Base-by-base conservation (phyloP, 2,329 filamentous ascomycete species). In the Aspergillus carbonarius region DNA sequence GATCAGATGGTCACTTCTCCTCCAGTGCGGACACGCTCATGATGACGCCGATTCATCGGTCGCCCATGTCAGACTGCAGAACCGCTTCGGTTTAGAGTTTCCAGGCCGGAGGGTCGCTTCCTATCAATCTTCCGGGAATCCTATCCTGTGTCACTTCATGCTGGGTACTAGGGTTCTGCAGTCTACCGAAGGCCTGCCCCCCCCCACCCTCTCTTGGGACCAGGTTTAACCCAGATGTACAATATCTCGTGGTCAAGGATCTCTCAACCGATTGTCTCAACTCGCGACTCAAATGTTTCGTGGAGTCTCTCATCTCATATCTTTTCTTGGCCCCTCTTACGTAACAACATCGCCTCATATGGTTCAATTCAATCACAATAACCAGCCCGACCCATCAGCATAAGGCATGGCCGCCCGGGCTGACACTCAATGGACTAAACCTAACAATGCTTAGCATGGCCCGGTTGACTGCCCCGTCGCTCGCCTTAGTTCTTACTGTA, bases 381-480 rank as follows among this genome's bases (percentile, higher is more conserved):
- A 47, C 13, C n/a, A 20, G 20, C 7, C 42, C 23, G 42, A 42
- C n/a, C 18, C 18, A 42, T 42, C 39, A 20, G 18, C 39, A 42
- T n/a, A 12, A 42, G 17, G 17, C 39, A 42, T 42, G 39, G 18
- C 20, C 39, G 39, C 39, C 39, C 20, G 39, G 44, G 44, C 44
- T 30, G 42, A 23, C 42, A 20, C 23, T 47, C 23, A 48, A 47
- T 30, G 15, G 23, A 17, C 42, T 30, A 30, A 30, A 15, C 44
- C 44, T 32, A 30, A 32, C n/a, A 30, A 48, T 48, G 44, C 44
- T 48, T 48, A 48, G 44, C 44, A 48, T 48, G 44, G 44, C 44
- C 44, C 23, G 42, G 44, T 48, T 5, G 27, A 30, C 15, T 47
- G 42, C 42, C 42, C 18, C 39, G 18, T 18, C 39, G 39, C 39